phyloP scores from a whole-genome alignment of 768 basidiomycete species.

The Mycena indigotica region DNA sequence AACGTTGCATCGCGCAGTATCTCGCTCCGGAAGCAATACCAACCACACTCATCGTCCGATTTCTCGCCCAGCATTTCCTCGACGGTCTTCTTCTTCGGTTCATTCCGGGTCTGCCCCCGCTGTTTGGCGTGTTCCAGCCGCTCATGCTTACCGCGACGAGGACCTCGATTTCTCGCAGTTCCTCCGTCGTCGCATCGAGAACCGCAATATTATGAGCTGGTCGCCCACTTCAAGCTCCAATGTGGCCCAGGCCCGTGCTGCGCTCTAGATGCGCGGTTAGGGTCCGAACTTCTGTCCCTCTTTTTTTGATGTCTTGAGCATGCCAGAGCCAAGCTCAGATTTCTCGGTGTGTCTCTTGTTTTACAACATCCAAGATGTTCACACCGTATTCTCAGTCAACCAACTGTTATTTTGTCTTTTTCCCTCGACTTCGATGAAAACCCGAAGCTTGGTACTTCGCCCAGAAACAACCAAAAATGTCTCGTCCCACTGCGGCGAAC shows the following conservation, averaged over 20 bases:
- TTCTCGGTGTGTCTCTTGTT: not conserved
- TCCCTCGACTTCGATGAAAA: not conserved
- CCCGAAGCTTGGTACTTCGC: not conserved
- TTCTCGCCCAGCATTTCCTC: not conserved
- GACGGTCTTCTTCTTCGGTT: not conserved
- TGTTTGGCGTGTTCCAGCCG: constrained; percentile 31
- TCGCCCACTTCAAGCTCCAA: constrained; percentile 8
- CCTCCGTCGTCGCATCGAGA: constrained; percentile 44
- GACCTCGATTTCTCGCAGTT: constrained; percentile 44
- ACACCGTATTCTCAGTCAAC: too few species aligned
- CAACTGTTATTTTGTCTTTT: too few species aligned
- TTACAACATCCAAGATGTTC: too few species aligned
- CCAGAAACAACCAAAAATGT: not conserved
- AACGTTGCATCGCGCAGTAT: not conserved
- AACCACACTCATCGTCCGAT: not conserved
- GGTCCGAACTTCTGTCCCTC: not conserved
- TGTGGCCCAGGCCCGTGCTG: not conserved
- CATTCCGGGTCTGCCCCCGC: not conserved
- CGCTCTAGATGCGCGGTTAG: not conserved
- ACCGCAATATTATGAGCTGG: constrained; percentile 30
- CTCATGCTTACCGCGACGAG: constrained; percentile 33
- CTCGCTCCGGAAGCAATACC: not conserved
- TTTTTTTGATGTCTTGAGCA: constrained; percentile 1
- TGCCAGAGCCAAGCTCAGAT: not conserved
- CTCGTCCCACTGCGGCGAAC: not conserved